Evolutionary conservation across 1,284 basidiomycete species (phyloP), one percentile per base, ranked within the genome.

Genomic region (Sporisorium exsertum): DNA sequence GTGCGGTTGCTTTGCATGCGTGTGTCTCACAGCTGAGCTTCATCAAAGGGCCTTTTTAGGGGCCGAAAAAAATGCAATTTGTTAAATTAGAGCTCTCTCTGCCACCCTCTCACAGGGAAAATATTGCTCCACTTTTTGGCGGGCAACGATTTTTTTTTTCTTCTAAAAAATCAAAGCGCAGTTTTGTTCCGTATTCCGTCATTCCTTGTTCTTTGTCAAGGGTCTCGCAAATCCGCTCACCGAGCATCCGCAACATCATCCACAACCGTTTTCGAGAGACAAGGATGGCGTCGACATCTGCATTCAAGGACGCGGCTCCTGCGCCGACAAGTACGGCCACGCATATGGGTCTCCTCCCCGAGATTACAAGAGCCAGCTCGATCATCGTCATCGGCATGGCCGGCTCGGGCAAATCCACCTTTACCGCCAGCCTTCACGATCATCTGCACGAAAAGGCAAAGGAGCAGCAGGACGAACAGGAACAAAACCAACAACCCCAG

Each of bases 361-460:
- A 78, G 12, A 65, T 79, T 16, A 78, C 82, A 40, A 57, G 76
- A n/a, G 83, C 81, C 7, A 84, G 81, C 32, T 71, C 83, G 10
- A 74, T 86, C 58, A 81, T 86, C 45, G 79, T 85, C 49, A 82
- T 86, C 51, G 95, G 95, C 20, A 95, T 95, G 94, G 94, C 94
- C 0, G 94, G 94, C 9, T 93, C 93, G 10, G 94, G 97, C 76
- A 98, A 99, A 88, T 97, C 96, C 4, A 98, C 97, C 1, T 94
- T 99, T 85, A 94, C 98, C 32, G 94, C 78, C 13, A 71, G 69
- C 49, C 71, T 84, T 12, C 70, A 79, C 22, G 59, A 69, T 13
- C 73, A 81, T 46, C 65, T 78, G 3, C 72, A 71, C 42, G 72
- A 76, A 43, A 67, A 55, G 58, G 54, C 60, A 7, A 62, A 66